These are phyloP conservation scores for Fraxinus sp. DNA, from an alignment of 305 asterid genomes.

Conservation along the genomic window DNA sequence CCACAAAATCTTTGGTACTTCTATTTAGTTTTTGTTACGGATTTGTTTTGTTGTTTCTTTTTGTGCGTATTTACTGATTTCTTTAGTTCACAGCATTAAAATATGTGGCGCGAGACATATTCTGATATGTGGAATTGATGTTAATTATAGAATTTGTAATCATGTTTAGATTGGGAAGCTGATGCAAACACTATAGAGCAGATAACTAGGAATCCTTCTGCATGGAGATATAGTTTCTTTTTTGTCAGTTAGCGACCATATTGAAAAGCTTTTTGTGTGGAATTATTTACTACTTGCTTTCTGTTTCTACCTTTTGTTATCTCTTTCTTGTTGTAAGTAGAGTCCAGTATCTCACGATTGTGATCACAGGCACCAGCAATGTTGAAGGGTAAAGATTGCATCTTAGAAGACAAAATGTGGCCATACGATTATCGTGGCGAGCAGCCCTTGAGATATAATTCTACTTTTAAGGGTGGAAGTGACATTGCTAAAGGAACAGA, in stretches of 20 bases:
- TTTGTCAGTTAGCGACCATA: not conserved
- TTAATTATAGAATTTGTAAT: conserved; percentile 15
- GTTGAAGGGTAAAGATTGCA: conserved; percentile 43
- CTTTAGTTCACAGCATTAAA: conserved; percentile 3
- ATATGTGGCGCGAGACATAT: conserved; percentile 4
- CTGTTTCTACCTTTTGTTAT: conserved; percentile 1
- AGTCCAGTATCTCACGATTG: conserved; percentile 32
- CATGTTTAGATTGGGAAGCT: conserved; percentile 8
- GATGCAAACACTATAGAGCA: not conserved
- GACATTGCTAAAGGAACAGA: conserved; percentile 31
- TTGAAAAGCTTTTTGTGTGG: conserved; percentile 19
- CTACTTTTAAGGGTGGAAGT: conserved; percentile 33
- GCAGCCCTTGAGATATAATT: conserved; percentile 35
- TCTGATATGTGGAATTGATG: conserved; percentile 16
- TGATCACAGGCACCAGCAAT: conserved; percentile 59
- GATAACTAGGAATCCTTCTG: not conserved
- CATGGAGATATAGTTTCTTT: not conserved
- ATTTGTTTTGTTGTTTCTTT: conserved; percentile 6
- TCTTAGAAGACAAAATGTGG: conserved; percentile 45
- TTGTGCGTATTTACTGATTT: conserved; percentile 5
- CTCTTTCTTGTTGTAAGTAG: conserved; percentile 11
- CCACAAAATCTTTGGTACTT: conserved; percentile 74
- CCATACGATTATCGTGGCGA: conserved; percentile 34
- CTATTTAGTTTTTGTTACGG: not conserved
- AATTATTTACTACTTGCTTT: conserved; percentile 11